Percentiles rank a stretch among this genome's conserved stretches.
Conservation (phyloP, 352 stramenopile species). For the Globisporangium solare region DNA sequence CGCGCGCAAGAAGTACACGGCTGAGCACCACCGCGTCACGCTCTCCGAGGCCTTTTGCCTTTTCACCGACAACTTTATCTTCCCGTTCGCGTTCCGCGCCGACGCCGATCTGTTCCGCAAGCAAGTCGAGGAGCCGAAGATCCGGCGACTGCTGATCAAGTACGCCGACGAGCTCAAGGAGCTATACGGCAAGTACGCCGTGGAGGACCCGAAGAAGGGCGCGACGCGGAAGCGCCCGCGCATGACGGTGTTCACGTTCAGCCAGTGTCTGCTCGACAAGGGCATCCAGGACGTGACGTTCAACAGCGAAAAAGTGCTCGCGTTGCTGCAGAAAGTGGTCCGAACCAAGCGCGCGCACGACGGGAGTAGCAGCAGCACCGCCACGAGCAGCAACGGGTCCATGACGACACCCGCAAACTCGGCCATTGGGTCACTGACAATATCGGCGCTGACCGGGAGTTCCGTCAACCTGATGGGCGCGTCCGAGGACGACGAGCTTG, state of each 20-base stretch:
- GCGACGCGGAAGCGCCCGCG: constrained; percentile 31
- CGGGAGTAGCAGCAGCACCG: constrained; percentile 1
- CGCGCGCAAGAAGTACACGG: constrained; percentile 56
- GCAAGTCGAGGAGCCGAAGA: constrained; percentile 64
- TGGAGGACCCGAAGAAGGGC: constrained; percentile 34
- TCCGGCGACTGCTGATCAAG: constrained; percentile 57
- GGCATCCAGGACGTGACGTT: constrained; percentile 56
- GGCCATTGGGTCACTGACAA: background rate
- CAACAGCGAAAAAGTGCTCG: constrained; percentile 52
- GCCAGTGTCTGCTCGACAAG: constrained; percentile 56
- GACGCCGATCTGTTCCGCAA: constrained; percentile 70
- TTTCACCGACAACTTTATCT: constrained; percentile 67
- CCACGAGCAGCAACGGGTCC: background rate
- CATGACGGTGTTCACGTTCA: constrained; percentile 60
- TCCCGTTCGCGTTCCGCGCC: constrained; percentile 67
- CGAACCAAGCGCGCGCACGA: constrained; percentile 28
- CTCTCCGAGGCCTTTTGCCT: constrained; percentile 75
- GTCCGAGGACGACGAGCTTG: constrained; percentile 33
- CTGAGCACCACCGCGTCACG: constrained; percentile 58
- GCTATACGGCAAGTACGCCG: constrained; percentile 49
- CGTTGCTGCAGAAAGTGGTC: constrained; percentile 52
- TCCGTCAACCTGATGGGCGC: background rate
- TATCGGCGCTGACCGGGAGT: background rate
- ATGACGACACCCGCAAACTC: too few relatives aligned
- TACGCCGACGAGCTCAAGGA: constrained; percentile 54